A percentile compares a stretch with the other conserved stretches of the same genome.
phyloP scores from a whole-genome alignment of 2,329 filamentous ascomycete species.

The Aspergillus ochraceoroseus region DNA sequence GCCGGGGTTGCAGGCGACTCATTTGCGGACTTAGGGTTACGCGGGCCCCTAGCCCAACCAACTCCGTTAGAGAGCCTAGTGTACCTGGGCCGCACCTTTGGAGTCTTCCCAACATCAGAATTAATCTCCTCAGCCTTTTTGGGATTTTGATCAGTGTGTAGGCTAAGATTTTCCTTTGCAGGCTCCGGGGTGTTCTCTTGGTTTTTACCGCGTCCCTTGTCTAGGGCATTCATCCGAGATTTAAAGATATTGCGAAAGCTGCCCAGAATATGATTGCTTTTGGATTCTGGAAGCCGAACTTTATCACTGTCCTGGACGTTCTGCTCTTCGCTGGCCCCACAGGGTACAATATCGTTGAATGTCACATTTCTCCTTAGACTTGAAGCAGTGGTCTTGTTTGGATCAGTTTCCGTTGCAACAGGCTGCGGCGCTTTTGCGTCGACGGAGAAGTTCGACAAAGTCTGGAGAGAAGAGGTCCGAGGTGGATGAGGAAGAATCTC shows the following conservation, averaged over 20 bases:
- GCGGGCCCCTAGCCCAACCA: conserved; percentile 14
- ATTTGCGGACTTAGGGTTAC: conserved; percentile 9
- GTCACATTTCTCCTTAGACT: conserved; percentile 4
- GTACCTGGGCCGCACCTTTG: conserved; percentile 9
- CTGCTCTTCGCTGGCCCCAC: neutral
- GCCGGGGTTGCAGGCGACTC: conserved; percentile 5
- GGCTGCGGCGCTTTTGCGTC: neutral
- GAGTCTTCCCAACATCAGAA: conserved; percentile 7
- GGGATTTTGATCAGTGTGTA: neutral
- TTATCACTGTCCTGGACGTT: neutral
- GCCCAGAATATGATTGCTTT: conserved; percentile 16
- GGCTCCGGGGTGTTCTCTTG: neutral
- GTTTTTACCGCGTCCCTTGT: conserved; percentile 11
- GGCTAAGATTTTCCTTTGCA: conserved; percentile 3
- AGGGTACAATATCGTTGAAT: conserved; percentile 13
- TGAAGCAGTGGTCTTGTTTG: neutral
- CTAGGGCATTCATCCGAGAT: conserved; percentile 3
- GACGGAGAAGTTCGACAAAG: conserved; percentile 11
- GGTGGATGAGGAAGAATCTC: conserved; percentile 12
- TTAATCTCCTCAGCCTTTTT: conserved; percentile 1
- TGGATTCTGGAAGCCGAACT: conserved; percentile 13
- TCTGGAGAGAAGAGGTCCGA: conserved; percentile 15
- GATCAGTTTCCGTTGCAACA: neutral
- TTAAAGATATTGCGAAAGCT: conserved; percentile 24
- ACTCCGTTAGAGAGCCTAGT: conserved; percentile 13